Conservation (phyloP, 177 flowering plant species). For the Vitis hybrid region DNA sequence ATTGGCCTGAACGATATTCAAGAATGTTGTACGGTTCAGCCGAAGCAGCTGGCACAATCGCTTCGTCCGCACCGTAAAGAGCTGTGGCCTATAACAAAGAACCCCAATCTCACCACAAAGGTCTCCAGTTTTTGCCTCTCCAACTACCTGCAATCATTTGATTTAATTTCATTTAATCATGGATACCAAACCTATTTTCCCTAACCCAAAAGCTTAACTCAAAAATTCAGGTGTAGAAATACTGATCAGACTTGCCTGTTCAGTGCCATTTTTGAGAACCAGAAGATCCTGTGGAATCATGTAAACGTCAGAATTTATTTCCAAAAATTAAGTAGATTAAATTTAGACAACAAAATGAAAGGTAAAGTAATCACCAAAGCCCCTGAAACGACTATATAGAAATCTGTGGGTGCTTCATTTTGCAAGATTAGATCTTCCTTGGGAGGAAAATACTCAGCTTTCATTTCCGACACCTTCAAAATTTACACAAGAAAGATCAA, state of each 20-base stretch:
- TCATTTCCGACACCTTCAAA: conserved; percentile 93
- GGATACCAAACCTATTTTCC: background rate
- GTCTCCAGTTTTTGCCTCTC: conserved; percentile 66
- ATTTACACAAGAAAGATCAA: conserved; percentile 6
- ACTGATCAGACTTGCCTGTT: conserved; percentile 55
- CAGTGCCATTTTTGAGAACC: conserved; percentile 60
- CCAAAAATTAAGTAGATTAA: background rate
- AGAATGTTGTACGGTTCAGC: conserved; percentile 65
- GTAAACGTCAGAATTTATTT: conserved; percentile 5
- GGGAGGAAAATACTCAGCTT: conserved; percentile 95
- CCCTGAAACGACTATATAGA: conserved; percentile 80
- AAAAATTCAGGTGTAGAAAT: background rate
- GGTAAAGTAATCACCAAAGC: conserved; percentile 63
- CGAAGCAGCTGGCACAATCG: conserved; percentile 71
- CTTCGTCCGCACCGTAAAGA: conserved; percentile 83
- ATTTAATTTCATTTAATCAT: background rate
- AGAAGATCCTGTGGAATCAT: conserved; percentile 62
- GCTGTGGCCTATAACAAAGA: conserved; percentile 87
- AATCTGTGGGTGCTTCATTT: conserved; percentile 98
- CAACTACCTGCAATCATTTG: conserved; percentile 49
- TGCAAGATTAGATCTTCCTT: conserved; percentile 97
- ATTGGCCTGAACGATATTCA: conserved; percentile 77
- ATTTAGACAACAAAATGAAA: background rate
- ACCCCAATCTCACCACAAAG: conserved; percentile 89
- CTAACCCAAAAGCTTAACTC: no score